Percentiles rank a stretch among this genome's conserved stretches.
phyloP scores from a whole-genome alignment of 2,329 filamentous ascomycete species.

The Penicillium sp. region DNA sequence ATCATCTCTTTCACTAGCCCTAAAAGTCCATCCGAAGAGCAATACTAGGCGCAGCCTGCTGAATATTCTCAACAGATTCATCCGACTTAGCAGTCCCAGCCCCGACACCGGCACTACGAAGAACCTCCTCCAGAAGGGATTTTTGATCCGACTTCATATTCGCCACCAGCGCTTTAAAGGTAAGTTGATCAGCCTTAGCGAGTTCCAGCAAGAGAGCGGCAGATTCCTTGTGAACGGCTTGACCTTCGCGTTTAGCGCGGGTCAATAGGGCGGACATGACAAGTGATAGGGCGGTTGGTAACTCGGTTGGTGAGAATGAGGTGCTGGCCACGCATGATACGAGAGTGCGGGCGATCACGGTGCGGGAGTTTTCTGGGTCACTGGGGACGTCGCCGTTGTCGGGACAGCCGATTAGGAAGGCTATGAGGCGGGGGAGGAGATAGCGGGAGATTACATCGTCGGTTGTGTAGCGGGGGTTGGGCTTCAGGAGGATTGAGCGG shows the following conservation, averaged over 20 bases:
- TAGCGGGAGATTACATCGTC: slow-evolving; percentile 76
- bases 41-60: slow-evolving; percentile 72
- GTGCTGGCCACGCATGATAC: slow-evolving; percentile 67
- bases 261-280: slow-evolving; percentile 77
- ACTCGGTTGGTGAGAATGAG: slow-evolving; percentile 32
- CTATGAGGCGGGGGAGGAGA: slow-evolving; percentile 74
- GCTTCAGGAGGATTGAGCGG: slow-evolving; percentile 77
- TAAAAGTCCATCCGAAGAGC: slow-evolving; percentile 94
- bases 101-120: slow-evolving; percentile 64
- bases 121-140: slow-evolving; percentile 78
- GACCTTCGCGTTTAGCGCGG: slow-evolving; percentile 68
- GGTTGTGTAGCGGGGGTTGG: slow-evolving; percentile 60
- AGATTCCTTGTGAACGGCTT: slow-evolving; percentile 69
- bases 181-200: slow-evolving; percentile 71
- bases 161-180: slow-evolving; percentile 75
- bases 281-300: slow-evolving; percentile 67
- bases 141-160: slow-evolving; percentile 73
- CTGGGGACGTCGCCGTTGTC: slow-evolving; percentile 58
- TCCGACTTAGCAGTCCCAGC: slow-evolving; percentile 37
- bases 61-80: slow-evolving; percentile 56
- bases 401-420: slow-evolving; percentile 65
- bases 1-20: too few species aligned
- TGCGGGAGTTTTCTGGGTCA: slow-evolving; percentile 76
- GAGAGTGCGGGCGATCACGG: slow-evolving; percentile 73
- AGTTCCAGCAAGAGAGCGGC: slow-evolving; percentile 79